phyloP scores from a whole-genome alignment of 2,329 filamentous ascomycete species.

The Orbilia brochopaga region DNA sequence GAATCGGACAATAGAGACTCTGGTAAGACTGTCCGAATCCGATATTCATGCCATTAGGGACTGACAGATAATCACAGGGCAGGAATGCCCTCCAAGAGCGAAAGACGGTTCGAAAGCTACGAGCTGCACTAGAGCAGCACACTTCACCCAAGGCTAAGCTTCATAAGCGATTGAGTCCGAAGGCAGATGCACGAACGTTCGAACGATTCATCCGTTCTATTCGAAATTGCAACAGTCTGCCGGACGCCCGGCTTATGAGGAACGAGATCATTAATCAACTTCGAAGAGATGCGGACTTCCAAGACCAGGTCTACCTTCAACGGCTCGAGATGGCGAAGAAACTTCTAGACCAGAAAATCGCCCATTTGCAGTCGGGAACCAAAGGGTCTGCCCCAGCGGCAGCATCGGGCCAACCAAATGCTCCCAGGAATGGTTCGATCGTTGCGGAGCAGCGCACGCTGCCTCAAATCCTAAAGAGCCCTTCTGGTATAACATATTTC shows the following conservation, averaged over 20 bases:
- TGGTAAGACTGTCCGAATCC: constrained; percentile 59
- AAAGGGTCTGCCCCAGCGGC: constrained; percentile 57
- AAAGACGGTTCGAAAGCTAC: constrained; percentile 88
- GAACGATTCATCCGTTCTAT: constrained; percentile 92
- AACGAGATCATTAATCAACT: constrained; percentile 92
- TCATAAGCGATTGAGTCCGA: constrained; percentile 75
- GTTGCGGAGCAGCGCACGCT: constrained; percentile 50
- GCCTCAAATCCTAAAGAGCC: constrained; percentile 55
- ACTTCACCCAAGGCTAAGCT: constrained; percentile 71
- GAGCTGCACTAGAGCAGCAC: constrained; percentile 91
- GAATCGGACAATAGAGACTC: constrained; percentile 95
- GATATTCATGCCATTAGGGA: not conserved
- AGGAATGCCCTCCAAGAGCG: constrained; percentile 89
- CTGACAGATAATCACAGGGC: constrained; percentile 61
- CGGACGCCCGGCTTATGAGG: constrained; percentile 88
- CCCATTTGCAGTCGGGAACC: constrained; percentile 74
- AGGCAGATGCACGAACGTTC: constrained; percentile 89
- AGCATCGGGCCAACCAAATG: constrained; percentile 52
- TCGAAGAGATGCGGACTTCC: constrained; percentile 81
- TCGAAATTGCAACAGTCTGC: constrained; percentile 84
- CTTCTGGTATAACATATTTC: constrained; percentile 92
- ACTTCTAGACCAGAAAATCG: constrained; percentile 86
- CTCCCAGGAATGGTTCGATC: constrained; percentile 44
- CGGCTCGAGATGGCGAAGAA: constrained; percentile 90
- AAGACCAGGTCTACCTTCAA: constrained; percentile 82